Evolutionary conservation across 2,329 filamentous ascomycete genomes (phyloP), one percentile per base, ranked within the genome.

Genomic region (Aspergillus terreus): DNA sequence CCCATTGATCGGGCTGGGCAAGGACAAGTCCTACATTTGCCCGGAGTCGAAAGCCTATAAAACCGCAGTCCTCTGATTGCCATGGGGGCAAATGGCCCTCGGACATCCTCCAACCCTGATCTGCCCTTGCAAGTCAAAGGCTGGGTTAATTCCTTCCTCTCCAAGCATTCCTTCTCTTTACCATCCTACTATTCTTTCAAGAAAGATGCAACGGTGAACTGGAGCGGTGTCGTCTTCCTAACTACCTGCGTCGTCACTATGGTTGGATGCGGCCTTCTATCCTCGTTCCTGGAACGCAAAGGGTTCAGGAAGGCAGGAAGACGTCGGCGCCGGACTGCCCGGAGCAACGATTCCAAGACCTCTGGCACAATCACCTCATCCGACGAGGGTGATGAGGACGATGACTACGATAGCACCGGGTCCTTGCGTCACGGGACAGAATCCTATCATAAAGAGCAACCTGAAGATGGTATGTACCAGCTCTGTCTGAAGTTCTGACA

Each of bases 321-420:
- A 33, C 63, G 56, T 21, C 53, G 53, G 52, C 61, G 61, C 42
- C 60, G 55, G 19, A 32, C 47, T 30, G 27, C 38, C 14, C 62
- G 54, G 47, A 64, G 60, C 27, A 52, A 55, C 25, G 53, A 52
- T 38, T 58, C 56, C 43, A 70, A 64, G 45, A 49, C 58, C 17
- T 65, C 58, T 15, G 63, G 56, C 19, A 66, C 61, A 4, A 52
- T 66, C 21, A 69, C 66, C 27, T 71, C 68, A 9, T 72, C 69
- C 0, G 68, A 68, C 15, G 66, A 68, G 43, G 69, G 71, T 15
- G 67, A 66, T 6, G 66, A 68, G 40, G 67, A 69, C 47, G 68
- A 72, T 15, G 67, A 66, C 7, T 67, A 68, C 36, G 68, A 69
- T 46, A 69, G 65, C 54, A 66, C 61, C 46, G 63, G 58, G 15